phyloP scores from a whole-genome alignment of 108 stramenopile genomes.

The Fistulifera solaris region DNA sequence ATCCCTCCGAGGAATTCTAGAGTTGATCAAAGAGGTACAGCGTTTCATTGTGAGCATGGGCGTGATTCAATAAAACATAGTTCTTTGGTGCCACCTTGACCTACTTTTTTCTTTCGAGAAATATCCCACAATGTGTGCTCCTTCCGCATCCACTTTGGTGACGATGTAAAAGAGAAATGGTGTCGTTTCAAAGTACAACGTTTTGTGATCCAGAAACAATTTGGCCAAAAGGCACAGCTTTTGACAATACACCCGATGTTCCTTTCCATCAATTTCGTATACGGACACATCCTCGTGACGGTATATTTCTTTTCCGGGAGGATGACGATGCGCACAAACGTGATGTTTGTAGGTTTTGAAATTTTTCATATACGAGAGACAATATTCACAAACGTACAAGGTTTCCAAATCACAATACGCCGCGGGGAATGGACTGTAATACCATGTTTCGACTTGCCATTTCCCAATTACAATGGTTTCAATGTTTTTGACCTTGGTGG shows the following conservation, averaged over 20 bases:
- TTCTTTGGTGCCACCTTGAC: no score
- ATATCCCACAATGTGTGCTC: conserved; percentile 90
- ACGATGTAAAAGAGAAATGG: conserved; percentile 98
- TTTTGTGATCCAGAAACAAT: conserved; percentile 99
- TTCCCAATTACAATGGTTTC: conserved; percentile 85
- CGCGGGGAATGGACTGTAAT: conserved; percentile 94
- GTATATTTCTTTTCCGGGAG: conserved; percentile 97
- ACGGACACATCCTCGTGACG: conserved; percentile 46
- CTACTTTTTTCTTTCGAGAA: conserved; percentile 98
- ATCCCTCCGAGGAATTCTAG: conserved; percentile 68
- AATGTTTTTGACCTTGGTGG: conserved; percentile 99
- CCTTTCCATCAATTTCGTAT: conserved; percentile 71
- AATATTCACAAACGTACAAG: conserved; percentile 96
- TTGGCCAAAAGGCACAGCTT: conserved; percentile 97
- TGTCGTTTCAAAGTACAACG: conserved; percentile 97
- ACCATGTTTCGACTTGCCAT: conserved; percentile 94
- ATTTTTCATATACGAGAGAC: conserved; percentile 89
- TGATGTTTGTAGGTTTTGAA: conserved; percentile 71
- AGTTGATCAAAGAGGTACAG: not conserved
- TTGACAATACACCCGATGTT: conserved; percentile 92
- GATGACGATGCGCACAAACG: conserved; percentile 55
- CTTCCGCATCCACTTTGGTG: conserved; percentile 68
- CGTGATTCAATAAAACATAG: no score
- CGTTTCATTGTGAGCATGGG: not conserved
- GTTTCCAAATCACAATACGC: conserved; percentile 67